phyloP scores from a whole-genome alignment of 257 asterid species.

The Primulina eburnea region DNA sequence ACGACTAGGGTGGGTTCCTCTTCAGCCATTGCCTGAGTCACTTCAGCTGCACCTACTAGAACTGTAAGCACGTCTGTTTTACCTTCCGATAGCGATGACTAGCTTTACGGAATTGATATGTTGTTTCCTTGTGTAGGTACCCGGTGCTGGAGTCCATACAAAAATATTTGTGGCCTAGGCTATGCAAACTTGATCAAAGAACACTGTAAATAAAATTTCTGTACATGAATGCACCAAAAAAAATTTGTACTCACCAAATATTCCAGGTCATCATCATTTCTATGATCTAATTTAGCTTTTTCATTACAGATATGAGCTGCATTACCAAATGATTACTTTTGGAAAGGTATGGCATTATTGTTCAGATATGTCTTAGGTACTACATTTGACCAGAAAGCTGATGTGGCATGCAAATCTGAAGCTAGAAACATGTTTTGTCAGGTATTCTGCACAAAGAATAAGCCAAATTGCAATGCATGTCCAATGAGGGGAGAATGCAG shows the following conservation, averaged over 20 bases:
- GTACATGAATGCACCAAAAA: neutral
- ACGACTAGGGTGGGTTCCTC: slow-evolving; percentile 99
- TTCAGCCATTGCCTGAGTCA: slow-evolving; percentile 95
- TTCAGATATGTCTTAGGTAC: slow-evolving; percentile 9
- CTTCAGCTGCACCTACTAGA: slow-evolving; percentile 95
- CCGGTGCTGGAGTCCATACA: slow-evolving; percentile 67
- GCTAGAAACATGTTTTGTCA: slow-evolving; percentile 28
- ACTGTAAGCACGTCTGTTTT: slow-evolving; percentile 53
- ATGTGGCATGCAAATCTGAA: neutral
- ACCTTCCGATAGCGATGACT: slow-evolving; percentile 23
- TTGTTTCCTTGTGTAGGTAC: slow-evolving; percentile 47
- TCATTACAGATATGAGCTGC: slow-evolving; percentile 68
- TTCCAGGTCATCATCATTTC: slow-evolving; percentile 6
- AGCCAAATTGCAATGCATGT: slow-evolving; percentile 80
- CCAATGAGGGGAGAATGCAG: slow-evolving; percentile 83
- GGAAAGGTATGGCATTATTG: slow-evolving; percentile 54
- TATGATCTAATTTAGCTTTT: slow-evolving; percentile 22
- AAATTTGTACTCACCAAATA: neutral
- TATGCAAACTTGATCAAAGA: slow-evolving; percentile 63
- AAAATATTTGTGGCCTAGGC: slow-evolving; percentile 72
- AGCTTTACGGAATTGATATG: slow-evolving; percentile 23
- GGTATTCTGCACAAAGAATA: slow-evolving; percentile 82
- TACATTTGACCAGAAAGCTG: neutral
- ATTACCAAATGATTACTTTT: slow-evolving; percentile 77
- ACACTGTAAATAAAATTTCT: slow-evolving; percentile 43